Evolutionary conservation across 2,329 filamentous ascomycete species (phyloP), one percentile per base, ranked within the genome.

Genomic region (Neodidymelliopsis sp.): DNA sequence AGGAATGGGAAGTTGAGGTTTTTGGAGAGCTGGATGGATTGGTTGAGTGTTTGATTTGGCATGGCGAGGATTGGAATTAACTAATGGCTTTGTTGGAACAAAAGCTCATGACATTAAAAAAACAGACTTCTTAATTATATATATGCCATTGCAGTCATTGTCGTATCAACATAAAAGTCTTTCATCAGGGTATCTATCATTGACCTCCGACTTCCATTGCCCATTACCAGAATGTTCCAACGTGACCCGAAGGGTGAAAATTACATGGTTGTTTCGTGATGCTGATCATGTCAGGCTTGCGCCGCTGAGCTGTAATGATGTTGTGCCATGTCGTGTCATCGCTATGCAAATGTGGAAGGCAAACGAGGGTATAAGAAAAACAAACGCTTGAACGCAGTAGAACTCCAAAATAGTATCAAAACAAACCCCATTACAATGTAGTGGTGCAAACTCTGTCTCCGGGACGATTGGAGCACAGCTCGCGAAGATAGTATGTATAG

Each of bases 11-110:
- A 85, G 66, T 76, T 87, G 42, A 79, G 90, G 59, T 93, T 96
- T 72, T 79, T 97, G 35, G 90, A 90, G 51, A 90, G 85, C 63
- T 97, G 93, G 93, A 90, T 97, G 72, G 92, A 97, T 80, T 84
- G 80, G 83, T 83, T 62, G 79, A 79, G 69, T 47, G 53, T 65
- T 30, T 65, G 40, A 58, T n/a, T n/a, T n/a, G n/a, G n/a, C n/a
- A n/a, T n/a, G n/a, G n/a, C n/a, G n/a, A n/a, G n/a, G n/a, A n/a
- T n/a, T n/a, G n/a, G n/a, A n/a, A n/a, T n/a, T n/a, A n/a, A n/a
- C n/a, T n/a, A n/a, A n/a, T n/a, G n/a, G 15, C 18, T 19, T 15
- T 33, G 20, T 15, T 19, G 20, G 30, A 31, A n/a, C n/a, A n/a
- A n/a, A n/a, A n/a, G n/a, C n/a, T n/a, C n/a, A n/a, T n/a, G n/a